Percentiles rank a stretch among this genome's conserved stretches.
phyloP scores from a whole-genome alignment of 2,329 filamentous ascomycete species.

The Nannizziopsis arthrosporioides region DNA sequence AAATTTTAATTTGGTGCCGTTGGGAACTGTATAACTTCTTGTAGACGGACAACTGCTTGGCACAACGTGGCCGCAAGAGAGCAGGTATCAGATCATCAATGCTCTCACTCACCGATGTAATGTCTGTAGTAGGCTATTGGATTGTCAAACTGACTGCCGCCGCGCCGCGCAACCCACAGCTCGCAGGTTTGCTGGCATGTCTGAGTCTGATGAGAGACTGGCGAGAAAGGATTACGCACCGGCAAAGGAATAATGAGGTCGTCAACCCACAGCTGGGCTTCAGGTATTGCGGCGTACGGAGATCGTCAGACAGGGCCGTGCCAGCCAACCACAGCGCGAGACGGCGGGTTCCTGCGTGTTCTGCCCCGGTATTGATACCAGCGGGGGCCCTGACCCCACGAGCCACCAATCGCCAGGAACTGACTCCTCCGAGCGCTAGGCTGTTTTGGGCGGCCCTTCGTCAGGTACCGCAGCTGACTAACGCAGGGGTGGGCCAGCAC shows the following conservation, averaged over 20 bases:
- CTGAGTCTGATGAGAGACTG: no score
- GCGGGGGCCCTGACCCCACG: slow-evolving; percentile 1
- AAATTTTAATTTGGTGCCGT: no score
- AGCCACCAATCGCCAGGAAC: not conserved
- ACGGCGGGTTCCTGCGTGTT: slow-evolving; percentile 7
- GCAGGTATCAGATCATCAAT: no score
- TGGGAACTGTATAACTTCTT: no score
- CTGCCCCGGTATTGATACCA: slow-evolving; percentile 8
- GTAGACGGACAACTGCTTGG: no score
- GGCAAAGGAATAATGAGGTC: not conserved
- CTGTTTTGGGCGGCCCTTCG: not conserved
- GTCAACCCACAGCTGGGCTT: not conserved
- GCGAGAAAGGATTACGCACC: not conserved
- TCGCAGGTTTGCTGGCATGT: no score
- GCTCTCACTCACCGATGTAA: no score
- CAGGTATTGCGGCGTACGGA: not conserved
- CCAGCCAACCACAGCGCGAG: slow-evolving; percentile 1
- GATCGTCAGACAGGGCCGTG: not conserved
- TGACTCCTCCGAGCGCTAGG: slow-evolving; percentile 7
- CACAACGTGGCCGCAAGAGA: no score
- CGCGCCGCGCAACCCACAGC: no score
- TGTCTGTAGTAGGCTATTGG: no score
- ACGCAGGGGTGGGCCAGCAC: not conserved
- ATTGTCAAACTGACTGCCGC: no score
- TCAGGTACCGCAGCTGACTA: slow-evolving; percentile 6